Conservation (phyloP, 2,329 filamentous ascomycete species). For the Aspergillus alliaceus region DNA sequence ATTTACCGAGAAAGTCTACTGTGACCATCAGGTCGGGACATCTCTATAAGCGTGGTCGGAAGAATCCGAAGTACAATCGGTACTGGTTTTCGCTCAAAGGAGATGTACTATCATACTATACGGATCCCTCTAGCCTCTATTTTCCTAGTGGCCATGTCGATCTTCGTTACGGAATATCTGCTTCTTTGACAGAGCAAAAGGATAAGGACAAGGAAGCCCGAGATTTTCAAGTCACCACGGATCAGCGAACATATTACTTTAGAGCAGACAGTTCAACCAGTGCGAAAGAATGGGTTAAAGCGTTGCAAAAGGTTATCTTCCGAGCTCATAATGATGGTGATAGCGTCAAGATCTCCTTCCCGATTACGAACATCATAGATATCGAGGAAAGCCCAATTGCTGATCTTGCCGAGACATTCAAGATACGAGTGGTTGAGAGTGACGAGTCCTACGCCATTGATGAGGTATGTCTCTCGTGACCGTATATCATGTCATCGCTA, state of each 20-base stretch:
- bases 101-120: constrained; percentile 88
- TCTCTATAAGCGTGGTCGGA: constrained; percentile 81
- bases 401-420: constrained; percentile 90
- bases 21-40: constrained; percentile 82
- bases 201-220: constrained; percentile 69
- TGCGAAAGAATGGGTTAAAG: constrained; percentile 95
- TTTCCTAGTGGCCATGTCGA: constrained; percentile 92
- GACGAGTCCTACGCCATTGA: constrained; percentile 94
- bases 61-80: constrained; percentile 81
- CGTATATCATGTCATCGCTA: constrained; percentile 10
- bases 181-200: constrained; percentile 68
- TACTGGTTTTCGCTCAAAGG: constrained; percentile 95
- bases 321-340: constrained; percentile 94
- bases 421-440: constrained; percentile 87
- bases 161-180: constrained; percentile 85
- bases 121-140: constrained; percentile 79
- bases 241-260: constrained; percentile 82
- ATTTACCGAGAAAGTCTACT: constrained; percentile 87
- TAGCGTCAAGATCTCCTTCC: constrained; percentile 92
- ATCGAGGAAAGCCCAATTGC: constrained; percentile 89
- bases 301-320: constrained; percentile 91
- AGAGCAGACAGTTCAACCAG: constrained; percentile 82
- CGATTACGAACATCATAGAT: constrained; percentile 84
- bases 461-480: constrained; percentile 58
- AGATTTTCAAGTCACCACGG: constrained; percentile 78